Base-by-base conservation (phyloP, 495 filamentous ascomycete genomes). In the Hyaloscypha finlandica region DNA sequence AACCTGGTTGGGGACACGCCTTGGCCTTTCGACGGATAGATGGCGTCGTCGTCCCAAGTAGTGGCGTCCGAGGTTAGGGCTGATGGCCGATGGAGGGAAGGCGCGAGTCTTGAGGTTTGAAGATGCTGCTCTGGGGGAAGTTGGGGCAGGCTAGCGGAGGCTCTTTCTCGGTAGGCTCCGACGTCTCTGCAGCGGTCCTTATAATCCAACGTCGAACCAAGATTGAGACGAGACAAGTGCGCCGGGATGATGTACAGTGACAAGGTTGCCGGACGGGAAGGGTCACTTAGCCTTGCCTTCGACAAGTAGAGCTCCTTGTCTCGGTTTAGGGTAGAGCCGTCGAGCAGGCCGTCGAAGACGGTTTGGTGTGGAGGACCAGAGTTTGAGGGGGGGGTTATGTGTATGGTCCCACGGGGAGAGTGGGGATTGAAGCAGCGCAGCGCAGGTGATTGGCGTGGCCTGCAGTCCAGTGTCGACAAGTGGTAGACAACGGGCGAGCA, bases 81-180 rank as follows among this genome's bases (percentile, higher is more conserved):
- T 37, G 32, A 11, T 4, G 29, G 11, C 56, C 31, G 9, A 37
- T 33, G 63, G 52, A 60, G 33, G 64, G 35, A 64, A 60, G 60
- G 68, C 60, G 68, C 61, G 55, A 35, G 53, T 11, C 59, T 59
- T 59, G 42, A 55, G 30, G 39, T 61, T 48, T 63, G 32, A 57
- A 57, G 62, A 31, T 31, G 16, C 14, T 52, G 45, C 37, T 22
- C 63, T 56, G 42, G 57, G 60, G 32, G 37, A n/a, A 30, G 32
- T 29, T 19, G 37, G 64, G 33, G 30, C 52, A 25, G 25, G 37
- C 37, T 65, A 65, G 63, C 68, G 52, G 66, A 68, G 61, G 60
- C 60, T 65, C 65, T 68, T 66, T 57, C 58, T 65, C 65, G 63
- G 69, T 54, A 58, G 37, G 22, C 48, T 45, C 61, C 61, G 61